Evolutionary conservation across 1,284 basidiomycete genomes (phyloP).

Genomic region (Earliella scabrosa): DNA sequence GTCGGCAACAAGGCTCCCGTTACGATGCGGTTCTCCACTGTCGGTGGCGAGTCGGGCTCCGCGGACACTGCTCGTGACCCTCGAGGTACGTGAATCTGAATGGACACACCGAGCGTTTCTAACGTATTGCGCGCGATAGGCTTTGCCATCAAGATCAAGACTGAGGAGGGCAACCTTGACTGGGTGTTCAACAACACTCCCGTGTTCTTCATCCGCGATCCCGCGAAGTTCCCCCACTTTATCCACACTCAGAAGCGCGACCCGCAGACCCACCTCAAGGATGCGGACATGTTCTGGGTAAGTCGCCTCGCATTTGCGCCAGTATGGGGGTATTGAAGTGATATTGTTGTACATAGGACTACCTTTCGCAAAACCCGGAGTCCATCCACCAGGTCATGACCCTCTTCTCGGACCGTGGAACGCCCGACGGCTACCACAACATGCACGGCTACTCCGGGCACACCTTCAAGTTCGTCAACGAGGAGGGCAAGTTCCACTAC

Average conservation of each 20-base stretch:
- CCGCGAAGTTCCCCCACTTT: slow-evolving; percentile 89
- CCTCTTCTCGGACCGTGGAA: slow-evolving; percentile 90
- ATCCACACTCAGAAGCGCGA: slow-evolving; percentile 96
- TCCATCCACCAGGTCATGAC: slow-evolving; percentile 91
- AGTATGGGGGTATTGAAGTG: too few relatives aligned
- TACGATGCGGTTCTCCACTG: slow-evolving; percentile 87
- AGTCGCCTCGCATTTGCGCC: slow-evolving; percentile 19
- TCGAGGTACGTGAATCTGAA: slow-evolving; percentile 50
- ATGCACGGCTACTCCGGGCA: slow-evolving; percentile 94
- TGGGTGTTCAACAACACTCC: slow-evolving; percentile 94
- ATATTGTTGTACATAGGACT: slow-evolving; percentile 62
- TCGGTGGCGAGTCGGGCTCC: slow-evolving; percentile 87
- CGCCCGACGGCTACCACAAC: slow-evolving; percentile 82
- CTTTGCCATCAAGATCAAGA: slow-evolving; percentile 90
- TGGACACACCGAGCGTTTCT: too few relatives aligned
- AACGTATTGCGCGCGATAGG: slow-evolving; percentile 35
- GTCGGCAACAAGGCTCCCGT: slow-evolving; percentile 74
- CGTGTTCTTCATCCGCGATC: slow-evolving; percentile 87
- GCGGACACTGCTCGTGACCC: slow-evolving; percentile 92
- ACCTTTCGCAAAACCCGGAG: slow-evolving; percentile 91
- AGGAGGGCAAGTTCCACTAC: slow-evolving; percentile 83
- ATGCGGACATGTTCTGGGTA: slow-evolving; percentile 83
- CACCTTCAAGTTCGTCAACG: slow-evolving; percentile 89
- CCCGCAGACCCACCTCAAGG: slow-evolving; percentile 88
- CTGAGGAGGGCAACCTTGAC: slow-evolving; percentile 89